Conservation (phyloP, 2,329 filamentous ascomycete species). For the Fusarium penzigii region DNA sequence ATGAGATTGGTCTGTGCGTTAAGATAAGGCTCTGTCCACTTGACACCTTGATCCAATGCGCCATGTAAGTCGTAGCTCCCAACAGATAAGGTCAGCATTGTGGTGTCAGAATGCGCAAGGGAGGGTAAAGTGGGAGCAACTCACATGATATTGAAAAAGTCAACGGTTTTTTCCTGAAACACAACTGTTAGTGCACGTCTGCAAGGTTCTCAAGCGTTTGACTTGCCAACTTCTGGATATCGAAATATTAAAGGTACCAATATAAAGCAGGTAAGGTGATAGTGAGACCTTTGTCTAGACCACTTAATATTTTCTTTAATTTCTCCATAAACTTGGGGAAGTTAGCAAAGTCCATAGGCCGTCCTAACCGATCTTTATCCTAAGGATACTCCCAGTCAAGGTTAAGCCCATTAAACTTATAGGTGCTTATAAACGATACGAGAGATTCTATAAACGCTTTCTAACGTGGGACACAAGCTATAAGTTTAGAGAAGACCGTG, state of each 20-base stretch:
- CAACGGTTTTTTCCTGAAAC: neutral
- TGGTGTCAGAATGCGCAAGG: too few species aligned
- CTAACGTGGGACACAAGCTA: neutral
- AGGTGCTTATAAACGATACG: slow-evolving; percentile 12
- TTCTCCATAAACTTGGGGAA: slow-evolving; percentile 26
- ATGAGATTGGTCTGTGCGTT: slow-evolving; percentile 19
- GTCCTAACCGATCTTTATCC: slow-evolving; percentile 40
- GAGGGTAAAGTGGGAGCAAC: too few species aligned
- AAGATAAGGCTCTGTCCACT: slow-evolving; percentile 2
- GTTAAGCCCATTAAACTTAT: slow-evolving; percentile 28
- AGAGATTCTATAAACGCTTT: slow-evolving; percentile 3
- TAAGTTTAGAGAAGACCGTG: slow-evolving; percentile 25
- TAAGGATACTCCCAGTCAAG: slow-evolving; percentile 31
- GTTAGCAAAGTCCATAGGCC: slow-evolving; percentile 38
- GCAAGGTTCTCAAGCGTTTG: too few species aligned
- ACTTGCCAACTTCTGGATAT: slow-evolving; percentile 19
- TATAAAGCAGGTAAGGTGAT: slow-evolving; percentile 22
- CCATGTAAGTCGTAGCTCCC: slow-evolving; percentile 16
- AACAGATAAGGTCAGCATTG: too few species aligned
- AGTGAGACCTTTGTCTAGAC: neutral
- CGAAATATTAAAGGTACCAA: slow-evolving; percentile 34
- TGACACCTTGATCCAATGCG: neutral
- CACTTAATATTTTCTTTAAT: slow-evolving; percentile 25
- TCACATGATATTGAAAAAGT: slow-evolving; percentile 7
- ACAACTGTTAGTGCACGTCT: neutral